Evolutionary conservation across 73 alveolate species (phyloP).

Genomic region (Tetrahymena borealis): DNA sequence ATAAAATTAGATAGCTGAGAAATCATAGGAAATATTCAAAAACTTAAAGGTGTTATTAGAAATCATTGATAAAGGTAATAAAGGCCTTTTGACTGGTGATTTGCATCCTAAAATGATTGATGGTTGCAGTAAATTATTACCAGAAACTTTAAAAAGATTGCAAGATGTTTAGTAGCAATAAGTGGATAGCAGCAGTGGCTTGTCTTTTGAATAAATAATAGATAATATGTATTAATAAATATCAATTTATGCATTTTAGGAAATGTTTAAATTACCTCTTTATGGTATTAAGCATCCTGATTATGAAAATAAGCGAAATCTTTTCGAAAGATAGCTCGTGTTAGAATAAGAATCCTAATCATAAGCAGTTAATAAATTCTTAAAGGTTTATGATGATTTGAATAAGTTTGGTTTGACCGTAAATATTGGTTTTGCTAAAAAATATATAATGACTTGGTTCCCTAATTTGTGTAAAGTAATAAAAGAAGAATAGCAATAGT

Average conservation of each 20-base stretch:
- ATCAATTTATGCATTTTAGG: conserved; percentile 37
- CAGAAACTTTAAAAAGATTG: conserved; percentile 5
- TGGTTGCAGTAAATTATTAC: not conserved
- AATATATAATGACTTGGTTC: conserved; percentile 65
- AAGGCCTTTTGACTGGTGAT: conserved; percentile 80
- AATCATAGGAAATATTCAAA: conserved; percentile 49
- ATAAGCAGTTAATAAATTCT: conserved; percentile 56
- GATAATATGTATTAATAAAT: conserved; percentile 41
- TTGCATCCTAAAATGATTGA: conserved; percentile 30
- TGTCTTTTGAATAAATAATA: conserved; percentile 20
- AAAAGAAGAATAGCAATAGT: conserved; percentile 40
- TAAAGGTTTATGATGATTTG: conserved; percentile 55
- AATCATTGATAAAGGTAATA: conserved; percentile 68
- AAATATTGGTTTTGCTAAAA: conserved; percentile 55
- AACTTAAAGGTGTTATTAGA: conserved; percentile 50
- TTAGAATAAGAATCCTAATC: conserved; percentile 70
- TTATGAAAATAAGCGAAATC: conserved; percentile 61
- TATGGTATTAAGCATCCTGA: conserved; percentile 71
- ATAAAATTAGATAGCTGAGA: not conserved
- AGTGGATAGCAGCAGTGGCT: not conserved
- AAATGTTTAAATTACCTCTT: conserved; percentile 64
- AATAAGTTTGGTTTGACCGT: conserved; percentile 59
- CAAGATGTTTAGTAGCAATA: conserved; percentile 26
- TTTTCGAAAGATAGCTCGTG: conserved; percentile 63
- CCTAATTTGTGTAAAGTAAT: conserved; percentile 45